phyloP scores from a whole-genome alignment of 1,139 yeast species.

The Sugiyamaella japonica region DNA sequence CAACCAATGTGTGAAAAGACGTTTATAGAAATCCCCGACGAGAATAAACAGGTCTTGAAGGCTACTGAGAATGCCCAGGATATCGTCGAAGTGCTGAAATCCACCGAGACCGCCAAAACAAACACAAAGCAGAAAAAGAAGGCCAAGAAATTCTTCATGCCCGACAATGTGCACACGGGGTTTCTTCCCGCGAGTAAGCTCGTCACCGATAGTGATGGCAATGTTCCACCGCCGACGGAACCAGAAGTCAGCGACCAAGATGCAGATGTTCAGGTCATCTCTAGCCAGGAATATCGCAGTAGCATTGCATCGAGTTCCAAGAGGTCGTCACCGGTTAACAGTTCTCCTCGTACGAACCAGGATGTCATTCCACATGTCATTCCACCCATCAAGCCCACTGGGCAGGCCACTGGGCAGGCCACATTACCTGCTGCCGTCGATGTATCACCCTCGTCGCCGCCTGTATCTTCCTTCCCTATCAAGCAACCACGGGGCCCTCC shows the following conservation, averaged over 20 bases:
- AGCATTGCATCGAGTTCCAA: not conserved
- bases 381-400: no score
- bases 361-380: no score
- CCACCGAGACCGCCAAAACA: constrained; percentile 20
- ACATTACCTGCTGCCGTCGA: no score
- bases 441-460: not conserved
- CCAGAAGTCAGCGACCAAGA: not conserved
- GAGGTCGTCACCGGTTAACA: not conserved
- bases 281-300: constrained; percentile 7
- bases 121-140: constrained; percentile 25
- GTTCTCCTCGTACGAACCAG: constrained; percentile 2
- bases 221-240: not conserved
- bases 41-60: constrained; percentile 56
- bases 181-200: constrained; percentile 54
- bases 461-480: not conserved
- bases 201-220: constrained; percentile 4
- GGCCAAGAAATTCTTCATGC: constrained; percentile 64
- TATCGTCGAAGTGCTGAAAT: constrained; percentile 57
- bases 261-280: not conserved
- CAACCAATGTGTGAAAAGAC: constrained; percentile 54
- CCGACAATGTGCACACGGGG: constrained; percentile 73
- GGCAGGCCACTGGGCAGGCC: no score
- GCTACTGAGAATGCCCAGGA: constrained; percentile 54
- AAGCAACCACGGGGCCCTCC: not conserved
- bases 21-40: constrained; percentile 66